Percentiles rank a stretch among this genome's conserved stretches.
Conservation (phyloP, 1,284 basidiomycete genomes). For the Rhodotorula sp. region DNA sequence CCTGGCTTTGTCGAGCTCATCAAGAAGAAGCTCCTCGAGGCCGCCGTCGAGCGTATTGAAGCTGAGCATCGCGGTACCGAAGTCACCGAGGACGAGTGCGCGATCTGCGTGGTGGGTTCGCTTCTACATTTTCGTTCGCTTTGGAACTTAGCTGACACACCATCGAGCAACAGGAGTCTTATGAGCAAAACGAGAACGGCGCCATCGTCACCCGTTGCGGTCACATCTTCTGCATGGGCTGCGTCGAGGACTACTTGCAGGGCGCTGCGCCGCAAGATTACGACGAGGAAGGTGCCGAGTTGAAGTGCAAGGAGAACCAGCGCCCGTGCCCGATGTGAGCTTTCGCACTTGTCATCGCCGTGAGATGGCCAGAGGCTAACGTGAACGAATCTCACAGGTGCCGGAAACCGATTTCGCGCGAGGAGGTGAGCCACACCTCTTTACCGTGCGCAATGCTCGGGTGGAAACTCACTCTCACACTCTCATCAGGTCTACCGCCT, state of each 20-base stretch:
- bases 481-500: conserved; percentile 20
- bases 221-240: conserved; percentile 30
- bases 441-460: no score
- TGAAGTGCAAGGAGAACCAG: conserved; percentile 24
- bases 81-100: conserved; percentile 32
- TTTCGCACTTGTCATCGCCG: not conserved
- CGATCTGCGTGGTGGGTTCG: conserved; percentile 30
- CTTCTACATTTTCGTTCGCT: not conserved
- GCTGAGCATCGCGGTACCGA: conserved; percentile 28
- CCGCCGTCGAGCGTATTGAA: conserved; percentile 18
- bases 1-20: conserved; percentile 17
- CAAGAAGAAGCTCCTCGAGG: conserved; percentile 20
- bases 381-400: not conserved
- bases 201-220: conserved; percentile 21
- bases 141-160: no score
- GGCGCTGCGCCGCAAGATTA: not conserved
- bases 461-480: not conserved
- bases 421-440: not conserved
- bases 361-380: not conserved
- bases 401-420: conserved; percentile 28
- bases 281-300: conserved; percentile 19
- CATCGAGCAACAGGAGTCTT: not conserved
- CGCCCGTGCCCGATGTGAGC: conserved; percentile 34
- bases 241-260: conserved; percentile 16
- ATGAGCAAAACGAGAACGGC: conserved; percentile 4